Percentiles rank a stretch among this genome's conserved stretches.
Evolutionary conservation across 169 alveolate genomes (phyloP).

Genomic region (Plasmodium coatneyi): DNA sequence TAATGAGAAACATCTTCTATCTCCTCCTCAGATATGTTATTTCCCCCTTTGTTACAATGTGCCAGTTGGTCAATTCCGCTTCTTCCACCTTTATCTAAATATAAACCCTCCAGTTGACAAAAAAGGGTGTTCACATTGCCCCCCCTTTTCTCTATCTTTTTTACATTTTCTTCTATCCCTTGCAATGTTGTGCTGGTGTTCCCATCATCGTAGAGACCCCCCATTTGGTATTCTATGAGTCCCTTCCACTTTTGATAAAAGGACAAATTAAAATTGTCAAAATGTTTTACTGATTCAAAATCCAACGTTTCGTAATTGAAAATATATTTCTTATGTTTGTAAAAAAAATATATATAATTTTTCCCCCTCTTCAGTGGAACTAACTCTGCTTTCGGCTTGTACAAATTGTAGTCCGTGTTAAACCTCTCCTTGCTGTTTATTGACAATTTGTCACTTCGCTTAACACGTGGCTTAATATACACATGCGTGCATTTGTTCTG

Average conservation of each 20-base stretch:
- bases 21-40: background rate
- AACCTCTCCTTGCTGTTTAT: conserved; percentile 22
- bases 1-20: background rate
- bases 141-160: background rate
- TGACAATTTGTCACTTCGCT: background rate
- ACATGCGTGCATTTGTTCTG: conserved; percentile 49
- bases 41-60: background rate
- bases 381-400: conserved; percentile 58
- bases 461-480: conserved; percentile 36
- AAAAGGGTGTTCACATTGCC: background rate
- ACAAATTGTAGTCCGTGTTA: conserved; percentile 52
- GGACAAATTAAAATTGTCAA: conserved; percentile 75
- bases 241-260: conserved; percentile 79
- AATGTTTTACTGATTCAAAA: conserved; percentile 82
- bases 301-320: conserved; percentile 58
- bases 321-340: conserved; percentile 80
- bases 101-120: conserved; percentile 21
- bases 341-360: conserved; percentile 71
- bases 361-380: conserved; percentile 70
- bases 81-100: background rate
- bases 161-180: conserved; percentile 62
- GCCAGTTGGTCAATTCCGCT: background rate
- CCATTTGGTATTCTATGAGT: conserved; percentile 30
- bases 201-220: background rate
- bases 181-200: background rate